A percentile compares a stretch with the other conserved stretches of the same genome.
Conservation (phyloP, 2,329 filamentous ascomycete species). For the Phyllosticta capitalensis region DNA sequence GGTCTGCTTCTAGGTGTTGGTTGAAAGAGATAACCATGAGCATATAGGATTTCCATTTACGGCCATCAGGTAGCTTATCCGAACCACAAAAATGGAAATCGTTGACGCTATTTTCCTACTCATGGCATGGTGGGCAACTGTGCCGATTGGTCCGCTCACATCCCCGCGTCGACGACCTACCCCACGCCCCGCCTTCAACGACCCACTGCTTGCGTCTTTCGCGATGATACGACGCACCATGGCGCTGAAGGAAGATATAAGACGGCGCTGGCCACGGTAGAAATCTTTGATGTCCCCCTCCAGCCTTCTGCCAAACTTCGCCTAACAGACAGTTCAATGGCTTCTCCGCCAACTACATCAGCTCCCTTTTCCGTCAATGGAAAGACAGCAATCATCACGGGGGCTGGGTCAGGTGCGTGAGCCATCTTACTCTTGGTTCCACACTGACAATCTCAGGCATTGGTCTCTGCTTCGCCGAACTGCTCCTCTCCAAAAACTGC, state of each 20-base stretch:
- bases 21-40: neutral
- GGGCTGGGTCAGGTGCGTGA: constrained; percentile 28
- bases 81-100: neutral
- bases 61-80: neutral
- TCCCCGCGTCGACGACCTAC: neutral
- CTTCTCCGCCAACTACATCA: neutral
- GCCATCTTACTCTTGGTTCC: neutral
- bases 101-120: neutral
- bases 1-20: neutral
- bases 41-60: neutral
- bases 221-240: neutral
- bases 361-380: constrained; percentile 20
- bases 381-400: constrained; percentile 33
- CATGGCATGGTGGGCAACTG: neutral
- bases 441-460: constrained; percentile 29
- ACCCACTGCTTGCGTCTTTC: neutral
- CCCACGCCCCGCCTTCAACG: neutral
- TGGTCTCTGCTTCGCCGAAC: constrained; percentile 35
- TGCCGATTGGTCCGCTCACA: neutral
- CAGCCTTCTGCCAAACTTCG: neutral
- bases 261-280: neutral
- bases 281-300: neutral
- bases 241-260: neutral
- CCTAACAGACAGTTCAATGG: neutral
- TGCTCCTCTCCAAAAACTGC: constrained; percentile 36